Conservation (phyloP, 176 grass and related monocot genomes). For the Cenchrus americanus region DNA sequence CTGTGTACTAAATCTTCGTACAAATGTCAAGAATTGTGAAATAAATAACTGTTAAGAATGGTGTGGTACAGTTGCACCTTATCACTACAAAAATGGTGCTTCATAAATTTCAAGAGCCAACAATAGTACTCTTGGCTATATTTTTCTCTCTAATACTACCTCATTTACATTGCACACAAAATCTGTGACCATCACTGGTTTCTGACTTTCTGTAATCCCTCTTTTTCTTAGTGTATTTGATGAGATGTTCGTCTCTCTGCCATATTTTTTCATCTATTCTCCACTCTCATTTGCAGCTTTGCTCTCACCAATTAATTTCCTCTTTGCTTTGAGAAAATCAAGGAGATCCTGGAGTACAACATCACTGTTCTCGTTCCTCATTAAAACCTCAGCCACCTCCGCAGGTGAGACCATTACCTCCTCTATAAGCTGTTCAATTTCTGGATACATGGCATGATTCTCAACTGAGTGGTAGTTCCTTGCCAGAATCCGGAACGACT, state of each 20-base stretch:
- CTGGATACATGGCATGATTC: constrained; percentile 30
- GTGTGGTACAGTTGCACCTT: background rate
- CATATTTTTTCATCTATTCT: constrained; percentile 16
- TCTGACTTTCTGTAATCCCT: background rate
- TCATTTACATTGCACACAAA: constrained; percentile 24
- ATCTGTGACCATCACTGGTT: background rate
- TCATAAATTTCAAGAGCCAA: background rate
- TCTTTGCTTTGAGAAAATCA: constrained; percentile 37
- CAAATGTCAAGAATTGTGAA: constrained; percentile 17
- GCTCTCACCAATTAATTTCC: background rate
- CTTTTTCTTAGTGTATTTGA: background rate
- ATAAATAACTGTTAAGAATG: background rate
- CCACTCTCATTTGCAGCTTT: constrained; percentile 1
- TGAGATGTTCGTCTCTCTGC: background rate
- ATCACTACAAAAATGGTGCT: background rate
- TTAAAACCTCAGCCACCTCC: constrained; percentile 42
- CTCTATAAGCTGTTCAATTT: constrained; percentile 29
- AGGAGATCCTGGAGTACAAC: constrained; percentile 21
- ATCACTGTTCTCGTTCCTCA: constrained; percentile 34
- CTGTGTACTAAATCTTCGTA: background rate
- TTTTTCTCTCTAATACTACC: background rate
- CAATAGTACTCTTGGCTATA: constrained; percentile 17
- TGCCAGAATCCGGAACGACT: constrained; percentile 43
- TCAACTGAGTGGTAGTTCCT: constrained; percentile 45
- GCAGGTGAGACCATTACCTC: constrained; percentile 40